Conservation (phyloP, 2,329 filamentous ascomycete species). For the Eutypa lata region DNA sequence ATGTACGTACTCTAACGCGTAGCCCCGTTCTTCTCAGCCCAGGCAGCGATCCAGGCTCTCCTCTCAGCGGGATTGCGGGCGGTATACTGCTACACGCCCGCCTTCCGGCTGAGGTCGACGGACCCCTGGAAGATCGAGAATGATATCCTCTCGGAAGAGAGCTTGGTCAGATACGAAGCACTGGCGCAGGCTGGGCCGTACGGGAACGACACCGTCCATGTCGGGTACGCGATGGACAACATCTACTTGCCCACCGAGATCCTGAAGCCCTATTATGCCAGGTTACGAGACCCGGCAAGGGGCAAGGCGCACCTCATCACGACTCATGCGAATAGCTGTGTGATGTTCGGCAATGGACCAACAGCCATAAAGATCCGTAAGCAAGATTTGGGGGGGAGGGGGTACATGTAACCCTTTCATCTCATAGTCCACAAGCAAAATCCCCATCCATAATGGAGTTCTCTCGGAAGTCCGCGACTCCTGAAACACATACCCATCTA, state of each 20-base stretch:
- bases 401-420: too few species aligned
- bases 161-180: conserved; percentile 32
- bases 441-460: too few species aligned
- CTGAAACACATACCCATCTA: too few species aligned
- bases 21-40: conserved; percentile 10
- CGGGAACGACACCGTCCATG: conserved; percentile 31
- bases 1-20: conserved; percentile 3
- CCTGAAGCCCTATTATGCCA: conserved; percentile 33
- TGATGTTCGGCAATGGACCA: conserved; percentile 7
- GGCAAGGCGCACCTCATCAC: conserved; percentile 37
- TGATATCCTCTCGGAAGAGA: conserved; percentile 31
- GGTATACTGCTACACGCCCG: conserved; percentile 37
- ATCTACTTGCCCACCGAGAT: conserved; percentile 35
- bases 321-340: conserved; percentile 29
- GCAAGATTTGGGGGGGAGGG: too few species aligned
- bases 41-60: conserved; percentile 37
- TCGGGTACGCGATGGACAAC: conserved; percentile 43
- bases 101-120: neutral
- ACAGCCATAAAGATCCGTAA: conserved; percentile 12
- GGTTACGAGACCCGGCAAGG: conserved; percentile 27
- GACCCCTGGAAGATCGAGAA: conserved; percentile 20
- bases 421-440: too few species aligned
- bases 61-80: conserved; percentile 43
- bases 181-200: conserved; percentile 29
- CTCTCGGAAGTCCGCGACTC: too few species aligned